These are phyloP conservation scores for Nannochloropsis oceanica DNA, from an alignment of 108 stramenopile genomes.

Conservation along the genomic window DNA sequence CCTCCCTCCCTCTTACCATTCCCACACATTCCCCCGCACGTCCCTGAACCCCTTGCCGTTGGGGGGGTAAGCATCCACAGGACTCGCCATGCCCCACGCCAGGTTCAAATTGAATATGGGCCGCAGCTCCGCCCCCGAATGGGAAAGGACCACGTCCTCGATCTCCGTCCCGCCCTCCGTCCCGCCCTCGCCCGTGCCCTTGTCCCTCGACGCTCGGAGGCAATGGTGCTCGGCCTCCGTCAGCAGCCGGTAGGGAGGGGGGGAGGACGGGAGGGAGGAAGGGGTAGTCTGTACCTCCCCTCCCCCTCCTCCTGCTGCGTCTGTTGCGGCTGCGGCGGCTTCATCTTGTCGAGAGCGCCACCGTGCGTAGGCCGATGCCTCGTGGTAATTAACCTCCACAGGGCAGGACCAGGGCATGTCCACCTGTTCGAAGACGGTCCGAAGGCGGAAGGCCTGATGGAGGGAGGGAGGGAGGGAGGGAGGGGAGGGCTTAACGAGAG, in stretches of 20 bases:
- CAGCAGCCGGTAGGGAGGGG: constrained; percentile 42
- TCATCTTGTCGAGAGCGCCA: constrained; percentile 22
- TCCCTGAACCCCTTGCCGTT: constrained; percentile 41
- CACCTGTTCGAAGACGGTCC: constrained; percentile 10
- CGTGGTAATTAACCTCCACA: constrained; percentile 82
- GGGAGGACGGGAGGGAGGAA: constrained; percentile 10
- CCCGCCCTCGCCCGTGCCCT: constrained; percentile 45
- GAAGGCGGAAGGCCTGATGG: too few relatives aligned
- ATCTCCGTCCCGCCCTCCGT: constrained; percentile 48
- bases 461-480: too few relatives aligned
- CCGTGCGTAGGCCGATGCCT: constrained; percentile 69
- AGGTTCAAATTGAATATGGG: constrained; percentile 55
- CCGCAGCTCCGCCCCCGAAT: constrained; percentile 16
- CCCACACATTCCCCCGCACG: constrained; percentile 83
- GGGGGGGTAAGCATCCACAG: constrained; percentile 49
- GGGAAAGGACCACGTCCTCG: constrained; percentile 19
- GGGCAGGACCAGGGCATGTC: constrained; percentile 83
- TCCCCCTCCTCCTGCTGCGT: too few relatives aligned
- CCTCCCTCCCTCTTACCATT: constrained; percentile 43
- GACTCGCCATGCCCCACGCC: constrained; percentile 56
- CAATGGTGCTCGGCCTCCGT: constrained; percentile 81
- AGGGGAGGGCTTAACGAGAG: too few relatives aligned
- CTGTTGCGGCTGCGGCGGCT: too few relatives aligned
- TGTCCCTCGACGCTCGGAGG: constrained; percentile 45
- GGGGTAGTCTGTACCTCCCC: constrained; percentile 14